These are phyloP conservation scores for Pseudevernia furfuracea DNA, from an alignment of 495 filamentous ascomycete species.

Conservation along the genomic window DNA sequence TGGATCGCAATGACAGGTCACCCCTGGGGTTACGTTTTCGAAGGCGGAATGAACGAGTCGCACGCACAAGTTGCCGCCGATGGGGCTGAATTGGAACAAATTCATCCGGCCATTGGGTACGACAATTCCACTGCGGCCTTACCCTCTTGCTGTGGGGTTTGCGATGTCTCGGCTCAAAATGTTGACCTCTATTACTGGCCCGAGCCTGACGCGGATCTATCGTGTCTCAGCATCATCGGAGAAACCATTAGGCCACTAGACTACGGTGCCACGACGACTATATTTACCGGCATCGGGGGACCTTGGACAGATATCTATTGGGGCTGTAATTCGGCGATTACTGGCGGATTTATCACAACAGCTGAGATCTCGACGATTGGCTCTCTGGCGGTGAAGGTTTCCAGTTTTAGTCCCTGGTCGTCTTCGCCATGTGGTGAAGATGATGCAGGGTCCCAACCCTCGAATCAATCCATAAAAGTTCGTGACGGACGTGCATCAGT, in stretches of 20 bases:
- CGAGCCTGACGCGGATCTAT: not conserved
- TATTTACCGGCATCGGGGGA: too few relatives aligned
- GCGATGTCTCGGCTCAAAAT: not conserved
- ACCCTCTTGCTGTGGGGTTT: not conserved
- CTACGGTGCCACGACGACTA: not conserved
- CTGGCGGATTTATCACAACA: too few relatives aligned
- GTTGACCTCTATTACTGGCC: conserved; percentile 3
- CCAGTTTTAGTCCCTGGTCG: not conserved
- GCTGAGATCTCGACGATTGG: not conserved
- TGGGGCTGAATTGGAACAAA: too few relatives aligned
- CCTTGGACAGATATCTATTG: too few relatives aligned
- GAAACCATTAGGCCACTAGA: not conserved
- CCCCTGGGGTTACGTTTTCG: not conserved
- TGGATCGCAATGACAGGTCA: not conserved
- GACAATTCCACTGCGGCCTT: too few relatives aligned
- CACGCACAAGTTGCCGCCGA: not conserved
- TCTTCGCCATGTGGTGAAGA: not conserved
- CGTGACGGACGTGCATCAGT: not conserved
- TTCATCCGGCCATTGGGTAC: too few relatives aligned
- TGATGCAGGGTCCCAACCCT: not conserved
- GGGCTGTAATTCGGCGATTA: not conserved
- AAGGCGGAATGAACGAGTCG: not conserved
- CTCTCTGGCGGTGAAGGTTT: not conserved
- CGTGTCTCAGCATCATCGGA: not conserved
- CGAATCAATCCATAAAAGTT: not conserved